Conservation (phyloP, 805 yeast genomes). For the Kuraishia ogatae region DNA sequence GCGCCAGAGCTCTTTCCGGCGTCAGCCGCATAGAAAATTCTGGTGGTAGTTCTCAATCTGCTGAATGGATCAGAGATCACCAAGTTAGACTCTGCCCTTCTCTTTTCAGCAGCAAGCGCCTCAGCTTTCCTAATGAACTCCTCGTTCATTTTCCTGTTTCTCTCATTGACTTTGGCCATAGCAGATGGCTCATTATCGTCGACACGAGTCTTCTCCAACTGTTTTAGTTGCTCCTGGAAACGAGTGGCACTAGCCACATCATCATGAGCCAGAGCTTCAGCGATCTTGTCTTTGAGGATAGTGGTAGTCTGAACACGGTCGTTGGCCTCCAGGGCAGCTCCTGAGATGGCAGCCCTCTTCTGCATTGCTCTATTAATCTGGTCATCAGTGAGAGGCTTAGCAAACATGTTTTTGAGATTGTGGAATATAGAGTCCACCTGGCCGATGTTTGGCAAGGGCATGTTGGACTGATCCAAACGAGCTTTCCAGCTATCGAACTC, state of each 20-base stretch:
- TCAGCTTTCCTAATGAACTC: conserved; percentile 77
- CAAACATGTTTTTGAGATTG: conserved; percentile 54
- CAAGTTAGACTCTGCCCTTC: conserved; percentile 27
- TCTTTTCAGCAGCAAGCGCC: conserved; percentile 46
- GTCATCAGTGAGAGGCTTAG: conserved; percentile 57
- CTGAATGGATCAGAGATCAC: conserved; percentile 63
- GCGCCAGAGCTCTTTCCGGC: conserved; percentile 43
- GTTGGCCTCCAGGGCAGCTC: conserved; percentile 49
- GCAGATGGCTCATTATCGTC: conserved; percentile 30
- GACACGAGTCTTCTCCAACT: conserved; percentile 25
- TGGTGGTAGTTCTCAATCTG: conserved; percentile 80
- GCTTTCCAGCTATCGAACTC: conserved; percentile 68
- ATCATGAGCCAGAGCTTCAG: conserved; percentile 59
- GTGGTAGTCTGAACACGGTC: conserved; percentile 74
- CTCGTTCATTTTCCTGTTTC: conserved; percentile 78
- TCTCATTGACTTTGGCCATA: conserved; percentile 68
- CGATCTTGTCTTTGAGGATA: conserved; percentile 61
- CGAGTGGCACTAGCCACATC: conserved; percentile 33
- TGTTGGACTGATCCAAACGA: conserved; percentile 50
- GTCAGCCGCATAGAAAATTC: conserved; percentile 59
- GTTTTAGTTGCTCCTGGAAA: conserved; percentile 38
- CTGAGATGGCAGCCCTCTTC: conserved; percentile 51
- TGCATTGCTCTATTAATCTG: conserved; percentile 75
- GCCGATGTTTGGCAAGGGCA: conserved; percentile 51
- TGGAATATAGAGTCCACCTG: conserved; percentile 56